phyloP scores from a whole-genome alignment of 2,329 filamentous ascomycete genomes.

The Diplodia seriata region DNA sequence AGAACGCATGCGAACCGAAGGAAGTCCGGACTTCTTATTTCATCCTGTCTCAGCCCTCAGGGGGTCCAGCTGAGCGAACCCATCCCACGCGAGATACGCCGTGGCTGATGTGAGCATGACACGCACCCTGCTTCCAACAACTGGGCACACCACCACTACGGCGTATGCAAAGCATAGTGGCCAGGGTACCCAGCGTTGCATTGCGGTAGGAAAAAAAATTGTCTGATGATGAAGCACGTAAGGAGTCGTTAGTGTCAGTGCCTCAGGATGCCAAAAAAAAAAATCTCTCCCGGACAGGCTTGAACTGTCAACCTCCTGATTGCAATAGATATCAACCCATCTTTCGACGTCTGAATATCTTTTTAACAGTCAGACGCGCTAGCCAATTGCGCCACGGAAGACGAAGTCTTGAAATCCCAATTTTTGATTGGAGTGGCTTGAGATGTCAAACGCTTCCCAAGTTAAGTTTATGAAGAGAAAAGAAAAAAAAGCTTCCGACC shows the following conservation, averaged over 20 bases:
- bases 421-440: conserved; percentile 5
- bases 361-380: conserved; percentile 66
- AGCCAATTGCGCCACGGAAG: conserved; percentile 58
- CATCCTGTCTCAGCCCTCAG: conserved; percentile 14
- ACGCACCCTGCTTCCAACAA: conserved; percentile 5
- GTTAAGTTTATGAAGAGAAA: background rate
- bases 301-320: conserved; percentile 34
- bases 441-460: background rate
- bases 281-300: conserved; percentile 33
- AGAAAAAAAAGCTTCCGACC: background rate
- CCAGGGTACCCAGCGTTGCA: background rate
- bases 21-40: background rate
- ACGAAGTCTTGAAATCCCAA: conserved; percentile 27
- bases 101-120: conserved; percentile 24
- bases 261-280: conserved; percentile 2
- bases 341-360: no score
- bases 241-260: no score
- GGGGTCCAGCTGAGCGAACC: conserved; percentile 7
- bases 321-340: background rate
- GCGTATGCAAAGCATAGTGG: background rate
- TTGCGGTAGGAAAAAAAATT: background rate
- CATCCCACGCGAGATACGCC: conserved; percentile 16
- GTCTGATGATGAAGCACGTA: background rate
- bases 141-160: background rate
- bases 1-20: background rate